These are phyloP conservation scores for Ogataea sp. DNA, from an alignment of 805 yeast species.

Conservation along the genomic window DNA sequence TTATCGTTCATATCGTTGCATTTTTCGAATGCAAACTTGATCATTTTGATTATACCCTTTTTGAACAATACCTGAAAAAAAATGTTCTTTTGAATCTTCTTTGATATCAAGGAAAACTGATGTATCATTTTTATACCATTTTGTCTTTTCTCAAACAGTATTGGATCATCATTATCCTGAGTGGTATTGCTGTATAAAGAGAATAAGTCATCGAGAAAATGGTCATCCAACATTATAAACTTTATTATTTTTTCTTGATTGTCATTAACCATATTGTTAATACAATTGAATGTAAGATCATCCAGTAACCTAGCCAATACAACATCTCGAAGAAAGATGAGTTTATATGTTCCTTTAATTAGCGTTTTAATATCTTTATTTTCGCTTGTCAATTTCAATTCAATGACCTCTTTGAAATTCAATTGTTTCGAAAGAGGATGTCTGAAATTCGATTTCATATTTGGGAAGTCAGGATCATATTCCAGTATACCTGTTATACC, in stretches of 20 bases:
- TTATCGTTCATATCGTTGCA: conserved; percentile 33
- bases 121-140: conserved; percentile 75
- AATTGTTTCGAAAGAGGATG: conserved; percentile 50
- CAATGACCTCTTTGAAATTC: conserved; percentile 64
- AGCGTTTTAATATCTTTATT: conserved; percentile 33
- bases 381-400: conserved; percentile 42
- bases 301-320: conserved; percentile 77
- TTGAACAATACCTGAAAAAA: conserved; percentile 59
- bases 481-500: conserved; percentile 78
- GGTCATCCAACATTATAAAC: conserved; percentile 41
- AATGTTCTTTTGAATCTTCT: conserved; percentile 52
- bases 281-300: conserved; percentile 63
- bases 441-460: conserved; percentile 72
- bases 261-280: conserved; percentile 57
- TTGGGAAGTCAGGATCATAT: conserved; percentile 83
- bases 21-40: conserved; percentile 64
- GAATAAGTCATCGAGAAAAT: conserved; percentile 54
- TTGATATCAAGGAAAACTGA: conserved; percentile 72
- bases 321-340: conserved; percentile 80
- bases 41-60: conserved; percentile 61
- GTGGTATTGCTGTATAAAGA: conserved; percentile 36
- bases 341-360: conserved; percentile 66
- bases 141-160: conserved; percentile 28
- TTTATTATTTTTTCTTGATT: conserved; percentile 64
- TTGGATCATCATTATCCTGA: conserved; percentile 1